Evolutionary conservation across 352 stramenopile genomes (phyloP), one percentile per base, ranked within the genome.

Genomic region (Globisporangium echinulatum): DNA sequence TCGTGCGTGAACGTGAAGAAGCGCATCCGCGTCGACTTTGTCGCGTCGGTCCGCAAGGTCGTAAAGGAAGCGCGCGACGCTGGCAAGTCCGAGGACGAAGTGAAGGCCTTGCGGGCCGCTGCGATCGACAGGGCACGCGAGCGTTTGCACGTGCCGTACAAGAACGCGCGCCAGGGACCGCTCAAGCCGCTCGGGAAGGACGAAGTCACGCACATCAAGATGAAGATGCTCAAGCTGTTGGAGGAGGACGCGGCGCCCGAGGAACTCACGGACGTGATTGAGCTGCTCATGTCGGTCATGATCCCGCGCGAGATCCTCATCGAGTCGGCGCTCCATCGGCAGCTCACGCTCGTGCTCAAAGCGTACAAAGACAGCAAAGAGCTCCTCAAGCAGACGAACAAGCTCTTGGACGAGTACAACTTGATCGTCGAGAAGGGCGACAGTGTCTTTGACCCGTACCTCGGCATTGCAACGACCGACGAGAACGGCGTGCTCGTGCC

Each of bases 341-440:
- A 94, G 63, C 62, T 94, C 40, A 78, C 89, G 51, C 71, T 92
- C 38, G 70, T 91, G 42, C 56, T 89, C 25, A 87, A 91, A 53
- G 81, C 82, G 10, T 79, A 92, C 61, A 88, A 91, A 49, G 82
- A 94, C 67, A 91, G 92, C 76, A 91, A 91, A 66, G 85, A 94
- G 56, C 69, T 94, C 47, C 79, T 92, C 37, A 82, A 82, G 43
- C 80, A 91, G 54, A 90, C 85, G 11, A 90, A 81, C 57, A 87
- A 87, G 52, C 63, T 94, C 25, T 66, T 87, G 55, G 85, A 94
- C 49, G 79, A 90, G 48, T 91, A 90, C 64, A 79, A 87, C 52
- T 71, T 64, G n/a, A 86, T 91, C 58, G 73, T 88, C 52, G 79
- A 88, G 47, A 73, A 77, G 52, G 64, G 61, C 5, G 75, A 77